Conservation (phyloP, 768 basidiomycete genomes). For the Lactifluus volemus region DNA sequence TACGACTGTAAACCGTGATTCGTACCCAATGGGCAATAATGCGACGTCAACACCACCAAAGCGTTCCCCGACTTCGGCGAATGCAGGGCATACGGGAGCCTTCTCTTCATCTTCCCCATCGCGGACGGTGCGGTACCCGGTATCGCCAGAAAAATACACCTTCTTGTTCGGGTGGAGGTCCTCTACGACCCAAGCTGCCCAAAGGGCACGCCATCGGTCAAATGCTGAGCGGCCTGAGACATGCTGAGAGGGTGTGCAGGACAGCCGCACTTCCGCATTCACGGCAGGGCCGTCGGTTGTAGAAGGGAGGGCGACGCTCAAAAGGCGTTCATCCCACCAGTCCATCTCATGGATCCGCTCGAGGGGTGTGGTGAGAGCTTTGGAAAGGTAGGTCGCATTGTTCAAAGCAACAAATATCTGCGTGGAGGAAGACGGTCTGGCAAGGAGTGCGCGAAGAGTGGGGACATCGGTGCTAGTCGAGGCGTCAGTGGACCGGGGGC, state of each 20-base stretch:
- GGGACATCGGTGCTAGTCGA: slow-evolving; percentile 27
- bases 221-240: slow-evolving; percentile 40
- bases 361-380: slow-evolving; percentile 25
- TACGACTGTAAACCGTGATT: not conserved
- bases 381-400: slow-evolving; percentile 29
- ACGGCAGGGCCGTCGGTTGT: not conserved
- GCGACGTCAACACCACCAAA: slow-evolving; percentile 62
- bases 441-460: slow-evolving; percentile 27
- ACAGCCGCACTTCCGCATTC: slow-evolving; percentile 34
- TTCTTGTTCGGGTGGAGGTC: slow-evolving; percentile 40
- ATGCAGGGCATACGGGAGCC: slow-evolving; percentile 61
- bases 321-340: slow-evolving; percentile 38
- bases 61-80: slow-evolving; percentile 56
- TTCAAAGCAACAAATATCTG: slow-evolving; percentile 42
- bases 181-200: slow-evolving; percentile 59
- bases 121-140: slow-evolving; percentile 45
- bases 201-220: slow-evolving; percentile 51
- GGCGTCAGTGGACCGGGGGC: not conserved
- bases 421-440: slow-evolving; percentile 21
- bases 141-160: slow-evolving; percentile 63
- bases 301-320: slow-evolving; percentile 25
- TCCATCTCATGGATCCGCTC: slow-evolving; percentile 36
- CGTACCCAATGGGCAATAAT: slow-evolving; percentile 60
- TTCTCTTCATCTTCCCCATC: slow-evolving; percentile 40
- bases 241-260: slow-evolving; percentile 60